Evolutionary conservation across 768 basidiomycete genomes (phyloP), one percentile per base, ranked within the genome.

Genomic region (Lanmaoa rubissima): DNA sequence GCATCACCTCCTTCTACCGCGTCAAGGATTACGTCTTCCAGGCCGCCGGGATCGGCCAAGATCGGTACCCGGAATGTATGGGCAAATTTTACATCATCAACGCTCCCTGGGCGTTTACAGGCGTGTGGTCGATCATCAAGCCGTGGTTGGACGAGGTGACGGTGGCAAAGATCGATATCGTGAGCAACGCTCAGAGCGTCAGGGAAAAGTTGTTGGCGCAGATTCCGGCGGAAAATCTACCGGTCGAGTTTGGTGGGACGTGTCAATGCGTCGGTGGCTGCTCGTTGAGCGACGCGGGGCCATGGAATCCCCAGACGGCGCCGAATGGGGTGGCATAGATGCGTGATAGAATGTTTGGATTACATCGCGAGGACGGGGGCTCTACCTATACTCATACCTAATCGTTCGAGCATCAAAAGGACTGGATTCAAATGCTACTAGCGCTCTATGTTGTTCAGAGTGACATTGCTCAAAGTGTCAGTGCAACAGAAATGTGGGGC

Each of bases 71-170:
- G 1, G 92, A 96, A 73, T 85, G 81, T 62, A 93, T 98, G 96
- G 96, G 96, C 77, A 92, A 91, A 70, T 98, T 99, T 79, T 99
- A 92, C 80, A 94, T 98, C 81, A 90, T 97, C 82, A 98, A 98
- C 68, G 91, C 93, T 0, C 96, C 96, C 0, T 98, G 89, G 86
- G 81, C 85, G 50, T 99, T 99, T 78, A 82, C 83, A 49, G 82
- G 88, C 39, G 89, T 96, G 21, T 99, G 95, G 95, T 69, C 76
- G 19, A 70, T 94, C 61, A 83, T 98, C 78, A 96, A 92, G 77
- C 86, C 85, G 3, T 98, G 92, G 92, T 77, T 99, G 64, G 96
- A 98, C 73, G 86, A 87, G 64, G 97, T 95, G 28, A 99, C 96
- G 31, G 94, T 96, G 49, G 80, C 81, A 59, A 98, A 99, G 84